Base-by-base conservation (phyloP, 1,284 basidiomycete species). In the Cutaneotrichosporon cavernicola region DNA sequence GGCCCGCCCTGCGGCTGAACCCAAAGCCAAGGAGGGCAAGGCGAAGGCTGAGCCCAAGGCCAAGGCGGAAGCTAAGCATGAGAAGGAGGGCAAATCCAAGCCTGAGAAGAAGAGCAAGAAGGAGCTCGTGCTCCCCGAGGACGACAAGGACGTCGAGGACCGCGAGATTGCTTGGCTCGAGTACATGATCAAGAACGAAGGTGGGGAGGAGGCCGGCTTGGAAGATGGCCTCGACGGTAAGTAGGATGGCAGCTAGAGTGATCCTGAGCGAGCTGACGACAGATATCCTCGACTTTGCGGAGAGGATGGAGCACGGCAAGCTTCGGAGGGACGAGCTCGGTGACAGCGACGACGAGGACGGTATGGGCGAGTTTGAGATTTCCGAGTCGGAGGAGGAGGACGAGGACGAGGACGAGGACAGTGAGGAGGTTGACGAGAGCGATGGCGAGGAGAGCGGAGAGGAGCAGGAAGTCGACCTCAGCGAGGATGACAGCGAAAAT, bases 81-180 rank as follows among this genome's bases (percentile, higher is more conserved):
- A 67, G 60, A 55, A 50, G 51, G 14, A 64, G 60, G 31, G 43
- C 61, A 26, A 66, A 58, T 21, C 60, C 56, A 52, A 47, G 58
- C 36, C n/a, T 32, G 38, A 72, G 58, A 75, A 75, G 52, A 64
- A 65, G 36, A 69, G 69, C 26, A 62, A 56, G 55, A 65, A 11
- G 68, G 73, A 72, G 64, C 65, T 73, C 73, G 81, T 61, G 85
- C 66, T 69, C 4, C 64, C 63, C 8, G 57, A 58, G 34, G 60
- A 64, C 21, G 66, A 65, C 40, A 60, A 50, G 1, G 82, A 85
- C 51, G 83, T 87, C 34, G 91, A 92, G 69, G 90, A 91, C 71
- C 83, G 83, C 1, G 90, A 91, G 73, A 93, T 92, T 56, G 84
- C 86, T 1, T 87, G 89, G 82, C 81, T 93, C 13, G 91, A 93